Evolutionary conservation across 139 green algal species (phyloP).

Genomic region (Chlamydomonas applanata): DNA sequence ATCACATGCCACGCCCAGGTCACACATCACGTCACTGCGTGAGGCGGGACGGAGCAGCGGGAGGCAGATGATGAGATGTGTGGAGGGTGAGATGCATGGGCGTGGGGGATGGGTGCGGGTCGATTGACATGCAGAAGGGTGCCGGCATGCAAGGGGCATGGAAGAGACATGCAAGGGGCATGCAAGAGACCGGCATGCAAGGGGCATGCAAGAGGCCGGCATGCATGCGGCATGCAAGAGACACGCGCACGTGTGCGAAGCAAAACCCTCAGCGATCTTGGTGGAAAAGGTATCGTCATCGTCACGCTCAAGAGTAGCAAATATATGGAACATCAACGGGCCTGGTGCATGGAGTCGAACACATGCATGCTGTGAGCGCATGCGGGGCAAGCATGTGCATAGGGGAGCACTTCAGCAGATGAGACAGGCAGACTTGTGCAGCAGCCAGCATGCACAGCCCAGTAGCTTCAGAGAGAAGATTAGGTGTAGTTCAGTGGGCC

Average conservation of each 20-base stretch:
- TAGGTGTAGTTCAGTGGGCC: constrained; percentile 40
- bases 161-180: not conserved
- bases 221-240: no score
- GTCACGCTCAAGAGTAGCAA: constrained; percentile 52
- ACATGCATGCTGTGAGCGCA: no score
- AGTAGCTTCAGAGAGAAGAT: constrained; percentile 55
- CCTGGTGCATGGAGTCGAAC: constrained; percentile 6
- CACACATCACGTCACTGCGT: constrained; percentile 78
- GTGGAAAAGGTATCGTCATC: constrained; percentile 48
- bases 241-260: no score
- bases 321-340: constrained; percentile 51
- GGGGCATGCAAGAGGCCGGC: not conserved
- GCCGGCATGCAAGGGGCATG: no score
- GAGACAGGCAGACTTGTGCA: no score
- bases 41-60: not conserved
- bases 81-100: not conserved
- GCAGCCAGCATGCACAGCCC: not conserved
- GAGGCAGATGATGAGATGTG: not conserved
- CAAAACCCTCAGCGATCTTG: constrained; percentile 57
- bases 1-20: constrained; percentile 89
- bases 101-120: not conserved
- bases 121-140: no score
- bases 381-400: no score
- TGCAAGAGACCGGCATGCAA: not conserved
- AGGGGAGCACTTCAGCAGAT: no score